A percentile compares a stretch with the other conserved stretches of the same genome.
Conservation (phyloP, 805 yeast species). For the Nakazawaea ambrosiae region DNA sequence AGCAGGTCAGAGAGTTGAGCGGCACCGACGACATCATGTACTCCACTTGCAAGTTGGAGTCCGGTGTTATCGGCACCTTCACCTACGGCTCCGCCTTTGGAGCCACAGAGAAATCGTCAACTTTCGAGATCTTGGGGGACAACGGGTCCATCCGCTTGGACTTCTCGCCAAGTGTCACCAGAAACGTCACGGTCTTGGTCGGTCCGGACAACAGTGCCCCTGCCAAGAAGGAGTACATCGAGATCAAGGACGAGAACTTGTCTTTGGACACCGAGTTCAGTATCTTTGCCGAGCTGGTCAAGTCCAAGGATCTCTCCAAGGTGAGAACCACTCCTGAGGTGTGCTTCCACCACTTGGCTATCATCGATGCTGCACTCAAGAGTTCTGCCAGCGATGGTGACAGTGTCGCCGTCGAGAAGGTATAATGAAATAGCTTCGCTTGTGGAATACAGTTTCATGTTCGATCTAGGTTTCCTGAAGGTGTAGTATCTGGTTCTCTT, state of each 20-base stretch:
- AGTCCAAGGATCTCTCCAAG: slow-evolving; percentile 16
- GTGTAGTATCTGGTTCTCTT: no score
- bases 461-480: no score
- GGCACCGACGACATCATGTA: slow-evolving; percentile 81
- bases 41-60: slow-evolving; percentile 56
- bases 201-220: slow-evolving; percentile 52
- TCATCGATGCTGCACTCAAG: slow-evolving; percentile 78
- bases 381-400: slow-evolving; percentile 47
- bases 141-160: slow-evolving; percentile 70
- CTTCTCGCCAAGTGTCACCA: slow-evolving; percentile 42
- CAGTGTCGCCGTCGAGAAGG: slow-evolving; percentile 22
- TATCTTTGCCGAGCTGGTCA: slow-evolving; percentile 33
- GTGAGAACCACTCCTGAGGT: slow-evolving; percentile 49
- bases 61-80: slow-evolving; percentile 70
- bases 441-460: no score
- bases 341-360: slow-evolving; percentile 90
- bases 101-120: slow-evolving; percentile 62
- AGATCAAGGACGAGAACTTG: slow-evolving; percentile 37
- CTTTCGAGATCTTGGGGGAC: slow-evolving; percentile 68
- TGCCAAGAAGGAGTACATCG: slow-evolving; percentile 25
- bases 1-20: slow-evolving; percentile 66
- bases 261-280: slow-evolving; percentile 37
- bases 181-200: slow-evolving; percentile 29
- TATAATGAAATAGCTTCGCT: no score
- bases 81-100: slow-evolving; percentile 86